A percentile compares a stretch with the other conserved stretches of the same genome.
Evolutionary conservation across 208 protist genomes (phyloP).

Genomic region (Wallacemonas collosoma): DNA sequence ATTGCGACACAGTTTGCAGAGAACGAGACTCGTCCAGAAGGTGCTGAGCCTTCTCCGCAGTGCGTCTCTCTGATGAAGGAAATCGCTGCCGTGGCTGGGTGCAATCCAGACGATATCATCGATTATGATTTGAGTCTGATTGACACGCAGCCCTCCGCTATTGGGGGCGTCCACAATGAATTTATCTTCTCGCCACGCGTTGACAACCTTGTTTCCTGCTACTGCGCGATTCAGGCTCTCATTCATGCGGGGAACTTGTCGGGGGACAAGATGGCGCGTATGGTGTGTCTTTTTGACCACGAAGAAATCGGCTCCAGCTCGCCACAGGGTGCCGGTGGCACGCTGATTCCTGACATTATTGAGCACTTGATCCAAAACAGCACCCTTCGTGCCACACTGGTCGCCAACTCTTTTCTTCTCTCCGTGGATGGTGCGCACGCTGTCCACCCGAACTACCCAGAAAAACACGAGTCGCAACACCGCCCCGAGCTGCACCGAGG

Average conservation of each 20-base stretch:
- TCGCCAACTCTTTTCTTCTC: constrained; percentile 93
- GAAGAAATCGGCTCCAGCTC: constrained; percentile 90
- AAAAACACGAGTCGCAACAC: constrained; percentile 94
- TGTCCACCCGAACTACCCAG: constrained; percentile 96
- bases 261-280: constrained; percentile 78
- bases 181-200: constrained; percentile 96
- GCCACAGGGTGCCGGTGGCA: constrained; percentile 74
- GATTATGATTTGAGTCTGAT: constrained; percentile 96
- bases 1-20: constrained; percentile 65
- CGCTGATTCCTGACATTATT: constrained; percentile 79
- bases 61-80: constrained; percentile 76
- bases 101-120: constrained; percentile 80
- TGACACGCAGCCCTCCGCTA: constrained; percentile 90
- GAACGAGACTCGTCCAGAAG: constrained; percentile 12
- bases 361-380: constrained; percentile 40
- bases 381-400: constrained; percentile 52
- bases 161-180: constrained; percentile 94
- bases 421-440: constrained; percentile 97
- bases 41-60: constrained; percentile 38
- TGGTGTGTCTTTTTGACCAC: constrained; percentile 91
- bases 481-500: constrained; percentile 91
- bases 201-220: constrained; percentile 97
- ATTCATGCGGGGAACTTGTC: constrained; percentile 39
- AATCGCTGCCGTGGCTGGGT: constrained; percentile 63
- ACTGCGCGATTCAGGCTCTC: constrained; percentile 88